These are phyloP conservation scores for Auricularia cornea DNA, from an alignment of 768 basidiomycete species.

Conservation along the genomic window DNA sequence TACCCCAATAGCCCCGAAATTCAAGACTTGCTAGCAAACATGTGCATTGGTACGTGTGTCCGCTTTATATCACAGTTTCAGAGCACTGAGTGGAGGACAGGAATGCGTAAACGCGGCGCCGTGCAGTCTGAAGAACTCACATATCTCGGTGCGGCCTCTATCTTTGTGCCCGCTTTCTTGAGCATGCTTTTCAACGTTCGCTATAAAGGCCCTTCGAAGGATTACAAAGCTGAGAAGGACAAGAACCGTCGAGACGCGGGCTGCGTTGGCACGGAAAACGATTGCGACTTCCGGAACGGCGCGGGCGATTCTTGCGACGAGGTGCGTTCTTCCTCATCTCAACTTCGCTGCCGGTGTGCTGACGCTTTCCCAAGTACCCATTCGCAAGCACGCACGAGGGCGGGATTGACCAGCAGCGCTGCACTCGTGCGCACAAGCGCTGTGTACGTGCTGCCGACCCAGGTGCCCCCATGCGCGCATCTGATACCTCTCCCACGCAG, in stretches of 20 bases:
- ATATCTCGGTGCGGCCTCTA: background rate
- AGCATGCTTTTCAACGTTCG: background rate
- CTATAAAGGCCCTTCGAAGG: background rate
- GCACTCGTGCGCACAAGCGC: background rate
- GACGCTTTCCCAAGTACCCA: background rate
- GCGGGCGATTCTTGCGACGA: background rate
- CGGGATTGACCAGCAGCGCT: background rate
- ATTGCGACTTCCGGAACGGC: background rate
- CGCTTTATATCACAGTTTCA: background rate
- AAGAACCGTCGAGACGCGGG: background rate
- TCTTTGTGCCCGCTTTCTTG: no score
- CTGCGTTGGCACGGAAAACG: background rate
- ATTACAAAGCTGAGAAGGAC: background rate
- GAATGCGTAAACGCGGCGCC: background rate
- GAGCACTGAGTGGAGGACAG: no score
- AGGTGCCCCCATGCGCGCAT: background rate
- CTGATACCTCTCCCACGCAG: background rate
- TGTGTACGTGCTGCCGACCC: background rate
- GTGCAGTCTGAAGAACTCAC: background rate
- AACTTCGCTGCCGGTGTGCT: background rate
- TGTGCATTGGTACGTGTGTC: background rate
- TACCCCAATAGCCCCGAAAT: background rate
- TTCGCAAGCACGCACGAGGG: background rate
- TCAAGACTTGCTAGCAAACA: background rate
- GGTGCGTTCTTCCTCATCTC: background rate